Base-by-base conservation (phyloP, 23 red algal genomes). In the Gracilaria gracilis region DNA sequence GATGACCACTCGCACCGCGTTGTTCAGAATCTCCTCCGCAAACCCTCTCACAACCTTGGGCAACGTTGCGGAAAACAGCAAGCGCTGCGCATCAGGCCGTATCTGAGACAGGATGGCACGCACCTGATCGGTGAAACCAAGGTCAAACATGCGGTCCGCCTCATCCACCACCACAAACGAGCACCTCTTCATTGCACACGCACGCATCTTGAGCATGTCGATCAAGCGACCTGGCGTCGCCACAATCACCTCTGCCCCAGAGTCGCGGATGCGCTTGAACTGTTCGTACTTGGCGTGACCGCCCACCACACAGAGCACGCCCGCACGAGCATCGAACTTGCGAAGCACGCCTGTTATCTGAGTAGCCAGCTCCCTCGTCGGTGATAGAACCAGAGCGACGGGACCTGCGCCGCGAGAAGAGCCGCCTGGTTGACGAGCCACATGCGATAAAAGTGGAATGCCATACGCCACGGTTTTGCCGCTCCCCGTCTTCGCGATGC, bases 151-250 rank as follows among this genome's bases (percentile, higher is more conserved):
- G 9, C 95, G 85, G 50, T 97, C 95, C 9, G 95, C 95, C 46
- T 97, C 95, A 59, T 97, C 95, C 47, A 97, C 58, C 32, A 97
- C 95, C 14, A 97, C 80, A 61, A 90, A 93, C 12, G 83, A 93
- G 17, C 86, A 88, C 15, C 90, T 24, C 23, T 37, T 36, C 54
- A 97, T 55, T 27, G 51, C 80, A 71, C 95, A 92, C 17, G 87
- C 95, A 40, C 85, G 92, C 85, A 88, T 89, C 57, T 84, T 73
- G 21, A 97, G 38, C 89, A 97, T 85, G 81, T 97, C 95, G 50
- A 97, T 88, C 33, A 97, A 61, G 24, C 95, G 69, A 20, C 95
- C 95, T n/a, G 95, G 95, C n/a, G 95, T 97, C 21, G 61, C 75
- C 38, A 97, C 95, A 53, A 97, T 35, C 16, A 97, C 70, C 24